A percentile compares a stretch with the other conserved stretches of the same genome.
Evolutionary conservation across 331 rosid genomes (phyloP).

Genomic region (Dryas integrifolia): DNA sequence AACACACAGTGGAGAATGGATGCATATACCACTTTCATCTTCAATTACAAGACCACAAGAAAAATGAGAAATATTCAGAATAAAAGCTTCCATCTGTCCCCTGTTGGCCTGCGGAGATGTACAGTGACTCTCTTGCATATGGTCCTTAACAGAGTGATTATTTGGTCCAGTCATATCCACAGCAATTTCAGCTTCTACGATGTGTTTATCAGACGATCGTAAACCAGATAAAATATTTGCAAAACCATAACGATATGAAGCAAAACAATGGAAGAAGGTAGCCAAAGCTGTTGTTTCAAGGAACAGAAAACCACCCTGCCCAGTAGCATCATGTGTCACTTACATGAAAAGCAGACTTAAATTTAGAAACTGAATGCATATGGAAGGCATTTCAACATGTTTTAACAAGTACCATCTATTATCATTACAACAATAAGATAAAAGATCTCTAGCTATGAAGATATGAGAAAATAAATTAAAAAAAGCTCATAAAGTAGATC

Average conservation of each 20-base stretch:
- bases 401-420: not conserved
- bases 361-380: slow-evolving; percentile 22
- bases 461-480: not conserved
- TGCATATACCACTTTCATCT: slow-evolving; percentile 61
- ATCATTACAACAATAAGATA: not conserved
- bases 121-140: slow-evolving; percentile 35
- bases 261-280: slow-evolving; percentile 40
- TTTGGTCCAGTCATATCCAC: slow-evolving; percentile 29
- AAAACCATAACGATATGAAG: slow-evolving; percentile 44
- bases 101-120: slow-evolving; percentile 42
- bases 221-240: slow-evolving; percentile 41
- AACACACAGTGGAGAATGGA: slow-evolving; percentile 8
- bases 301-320: slow-evolving; percentile 79
- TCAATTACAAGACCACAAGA: slow-evolving; percentile 53
- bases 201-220: slow-evolving; percentile 32
- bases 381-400: slow-evolving; percentile 13
- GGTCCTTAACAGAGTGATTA: slow-evolving; percentile 26
- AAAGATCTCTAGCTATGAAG: not conserved
- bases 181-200: slow-evolving; percentile 33
- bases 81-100: slow-evolving; percentile 44
- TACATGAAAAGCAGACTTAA: slow-evolving; percentile 17
- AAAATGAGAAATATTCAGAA: slow-evolving; percentile 50
- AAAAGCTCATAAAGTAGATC: not conserved
- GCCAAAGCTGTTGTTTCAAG: slow-evolving; percentile 66
- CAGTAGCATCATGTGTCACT: slow-evolving; percentile 35